phyloP scores from a whole-genome alignment of 208 protist species.

The Zelonia costaricensis region DNA sequence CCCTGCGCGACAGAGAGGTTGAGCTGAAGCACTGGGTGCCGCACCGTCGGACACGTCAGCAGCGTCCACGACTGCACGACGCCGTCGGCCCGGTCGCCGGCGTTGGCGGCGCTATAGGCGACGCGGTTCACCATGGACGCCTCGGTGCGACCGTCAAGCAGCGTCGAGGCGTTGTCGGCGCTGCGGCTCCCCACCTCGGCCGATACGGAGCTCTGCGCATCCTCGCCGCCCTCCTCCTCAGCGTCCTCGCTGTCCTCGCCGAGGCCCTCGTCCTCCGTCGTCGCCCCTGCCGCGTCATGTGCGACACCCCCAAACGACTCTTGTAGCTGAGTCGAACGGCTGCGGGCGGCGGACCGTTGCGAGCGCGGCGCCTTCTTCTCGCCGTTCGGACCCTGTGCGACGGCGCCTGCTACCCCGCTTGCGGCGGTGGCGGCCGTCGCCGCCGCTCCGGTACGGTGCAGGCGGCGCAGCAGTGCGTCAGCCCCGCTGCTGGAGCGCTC shows the following conservation, averaged over 20 bases:
- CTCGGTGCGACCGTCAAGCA: constrained; percentile 9
- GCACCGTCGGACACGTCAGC: constrained; percentile 21
- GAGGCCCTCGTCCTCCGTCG: too few species aligned
- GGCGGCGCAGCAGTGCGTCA: constrained; percentile 2
- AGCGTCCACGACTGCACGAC: constrained; percentile 34
- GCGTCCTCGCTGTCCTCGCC: not conserved
- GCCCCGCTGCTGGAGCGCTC: not conserved
- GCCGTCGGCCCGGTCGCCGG: constrained; percentile 23
- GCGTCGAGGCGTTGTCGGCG: constrained; percentile 8
- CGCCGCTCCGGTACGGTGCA: not conserved
- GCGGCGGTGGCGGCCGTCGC: not conserved
- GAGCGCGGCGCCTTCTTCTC: too few species aligned
- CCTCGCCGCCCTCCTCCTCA: constrained; percentile 10
- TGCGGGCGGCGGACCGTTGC: too few species aligned
- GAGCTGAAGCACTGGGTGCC: constrained; percentile 35
- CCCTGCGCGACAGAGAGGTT: constrained; percentile 27
- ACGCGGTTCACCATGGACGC: constrained; percentile 21
- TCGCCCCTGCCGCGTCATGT: not conserved
- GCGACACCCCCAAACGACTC: too few species aligned
- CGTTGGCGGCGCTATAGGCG: constrained; percentile 16
- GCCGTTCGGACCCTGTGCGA: not conserved
- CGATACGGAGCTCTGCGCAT: constrained; percentile 2
- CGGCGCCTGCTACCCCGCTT: not conserved
- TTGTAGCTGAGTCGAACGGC: too few species aligned
- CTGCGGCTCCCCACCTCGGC: not conserved